Base-by-base conservation (phyloP, 257 asterid species). In the Penstemon eatonii region DNA sequence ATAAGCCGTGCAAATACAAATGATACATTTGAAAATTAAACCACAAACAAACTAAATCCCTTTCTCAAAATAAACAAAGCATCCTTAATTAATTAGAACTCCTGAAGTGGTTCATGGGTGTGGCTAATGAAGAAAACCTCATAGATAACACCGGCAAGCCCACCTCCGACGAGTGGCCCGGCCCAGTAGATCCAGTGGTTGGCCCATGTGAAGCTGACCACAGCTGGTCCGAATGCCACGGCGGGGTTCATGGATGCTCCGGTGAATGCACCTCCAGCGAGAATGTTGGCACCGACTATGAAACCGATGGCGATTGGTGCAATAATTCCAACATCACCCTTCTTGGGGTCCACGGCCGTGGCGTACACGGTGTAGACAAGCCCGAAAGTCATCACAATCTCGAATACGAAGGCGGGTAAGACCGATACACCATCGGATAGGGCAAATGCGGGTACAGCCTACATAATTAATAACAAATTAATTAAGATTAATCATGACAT, bases 231-330 rank as follows among this genome's bases (percentile, higher is more conserved):
- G 12, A 80, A 80, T 0, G 85, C 50, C 15, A 78, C 83, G 0
- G 80, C 82, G 8, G 84, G 84, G 79, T 83, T 81, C 86, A 76
- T 83, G 36, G 83, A 72, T 11, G 71, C 85, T 0, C 82, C 83
- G 55, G 68, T 73, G 42, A 83, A 80, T 4, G 85, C 81, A 33
- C 85, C 85, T 38, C 85, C 85, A 12, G 72, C 85, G 44, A 83
- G 56, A 54, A 83, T 80, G 10, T 77, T 83, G 9, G 88, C 88
- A 4, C 88, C 88, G 18, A 83, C 85, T 37, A 80, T 80, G 74
- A 83, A 80, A 71, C 85, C 85, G 51, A 77, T 80, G 0, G 87
- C 87, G 42, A 83, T 69, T 5, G 87, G 87, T 43, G 87, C 87
- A 3, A 80, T 83, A 0, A 68, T 80, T 67, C 87, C 87, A 68